Evolutionary conservation across 78 protist species (phyloP).

Genomic region (Anaeramoeba flamelloides): DNA sequence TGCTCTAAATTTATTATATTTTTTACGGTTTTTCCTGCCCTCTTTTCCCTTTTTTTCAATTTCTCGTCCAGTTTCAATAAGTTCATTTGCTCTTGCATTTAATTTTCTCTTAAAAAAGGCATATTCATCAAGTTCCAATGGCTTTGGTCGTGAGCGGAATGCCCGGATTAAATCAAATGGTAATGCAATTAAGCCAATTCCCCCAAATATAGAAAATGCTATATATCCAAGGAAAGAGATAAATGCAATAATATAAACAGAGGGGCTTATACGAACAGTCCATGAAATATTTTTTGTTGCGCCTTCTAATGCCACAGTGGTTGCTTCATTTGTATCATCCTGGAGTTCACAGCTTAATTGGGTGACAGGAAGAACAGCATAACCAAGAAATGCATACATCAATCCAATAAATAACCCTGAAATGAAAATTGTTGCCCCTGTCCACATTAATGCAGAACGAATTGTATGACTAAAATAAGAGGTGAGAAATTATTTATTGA

Average conservation of each 20-base stretch:
- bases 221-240: conserved; percentile 47
- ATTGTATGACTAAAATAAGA: too few relatives aligned
- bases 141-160: conserved; percentile 43
- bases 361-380: too few relatives aligned
- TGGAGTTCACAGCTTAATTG: too few relatives aligned
- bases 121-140: conserved; percentile 7
- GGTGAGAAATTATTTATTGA: too few relatives aligned
- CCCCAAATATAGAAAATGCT: conserved; percentile 55
- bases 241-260: conserved; percentile 44
- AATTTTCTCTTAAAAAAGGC: not conserved
- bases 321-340: too few relatives aligned
- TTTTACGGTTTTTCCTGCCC: not conserved
- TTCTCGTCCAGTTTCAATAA: not conserved
- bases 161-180: conserved; percentile 52
- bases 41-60: not conserved
- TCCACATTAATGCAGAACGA: too few relatives aligned
- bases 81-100: not conserved
- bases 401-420: too few relatives aligned
- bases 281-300: too few relatives aligned
- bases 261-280: conserved; percentile 33
- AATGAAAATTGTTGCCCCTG: too few relatives aligned
- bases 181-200: conserved; percentile 56
- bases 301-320: too few relatives aligned
- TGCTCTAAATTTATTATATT: conserved; percentile 32
- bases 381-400: too few relatives aligned